Base-by-base conservation (phyloP, 768 basidiomycete genomes). In the Cystobasidium onofrii region DNA sequence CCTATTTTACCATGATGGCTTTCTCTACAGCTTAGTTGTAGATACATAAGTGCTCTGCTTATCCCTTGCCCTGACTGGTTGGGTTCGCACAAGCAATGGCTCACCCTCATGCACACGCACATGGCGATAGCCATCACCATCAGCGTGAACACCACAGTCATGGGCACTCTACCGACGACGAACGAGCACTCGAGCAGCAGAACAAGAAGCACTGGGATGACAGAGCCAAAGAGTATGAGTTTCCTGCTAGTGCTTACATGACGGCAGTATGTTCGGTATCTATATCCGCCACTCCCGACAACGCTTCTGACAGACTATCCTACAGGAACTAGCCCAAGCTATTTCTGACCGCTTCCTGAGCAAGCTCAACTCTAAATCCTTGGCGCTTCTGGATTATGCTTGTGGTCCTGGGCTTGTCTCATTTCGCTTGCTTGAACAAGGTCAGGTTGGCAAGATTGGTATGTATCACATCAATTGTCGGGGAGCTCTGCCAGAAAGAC, bases 171-270 rank as follows among this genome's bases (percentile, higher is more conserved):
- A n/a, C 4, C n/a, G 46, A 50, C 3, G 46, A 50, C 20, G 57
- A 34, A 6, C 57, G 20, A 27, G 23, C 10, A 17, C 57, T 60
- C 29, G 57, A 60, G 31, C 17, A 27, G 12, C 57, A 34, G 23
- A 60, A 60, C 20, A 60, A 60, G 25, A 27, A 60, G 23, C 23
- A 27, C 20, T 60, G 57, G 57, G 57, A 60, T 29, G 57, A 60
- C 6, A 60, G 33, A 29, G 57, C 57, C 6, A 60, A 60, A 34
- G 33, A 60, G 12, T 60, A 60, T 60, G 57, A 60, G 15, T 60
- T 60, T 20, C 57, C 46, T n/a, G 46, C 46, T n/a, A 50, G 46
- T 50, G n/a, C 46, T 50, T 50, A 50, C n/a, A 50, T 50, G 46
- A 50, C 46, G 12, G 46, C 12, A 50, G 46, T 50, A n/a, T 17